phyloP scores from a whole-genome alignment of 148 eudicot species.

The Oxyria digyna region DNA sequence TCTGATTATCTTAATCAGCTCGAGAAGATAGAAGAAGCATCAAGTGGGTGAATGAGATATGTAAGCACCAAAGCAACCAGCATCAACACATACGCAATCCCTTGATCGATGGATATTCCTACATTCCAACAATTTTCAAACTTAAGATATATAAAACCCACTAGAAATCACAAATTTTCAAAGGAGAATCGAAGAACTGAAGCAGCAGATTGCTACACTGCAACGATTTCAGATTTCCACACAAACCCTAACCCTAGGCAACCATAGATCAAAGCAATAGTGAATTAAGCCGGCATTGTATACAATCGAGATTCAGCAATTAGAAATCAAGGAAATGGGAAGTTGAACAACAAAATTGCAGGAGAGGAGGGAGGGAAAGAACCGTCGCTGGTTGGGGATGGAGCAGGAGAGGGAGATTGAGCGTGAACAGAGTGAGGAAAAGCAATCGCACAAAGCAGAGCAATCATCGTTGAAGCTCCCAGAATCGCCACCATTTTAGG shows the following conservation, averaged over 20 bases:
- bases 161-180: no score
- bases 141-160: no score
- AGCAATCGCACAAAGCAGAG: neutral
- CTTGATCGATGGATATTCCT: neutral
- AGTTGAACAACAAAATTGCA: neutral
- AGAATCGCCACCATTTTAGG: neutral
- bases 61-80: slow-evolving; percentile 3
- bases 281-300: neutral
- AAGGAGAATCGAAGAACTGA: neutral
- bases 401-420: neutral
- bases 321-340: neutral
- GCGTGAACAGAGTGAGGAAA: neutral
- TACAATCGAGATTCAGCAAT: neutral
- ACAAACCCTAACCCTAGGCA: neutral
- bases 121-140: neutral
- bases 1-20: neutral
- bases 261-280: neutral
- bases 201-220: no score
- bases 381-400: neutral
- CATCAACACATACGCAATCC: neutral
- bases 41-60: neutral
- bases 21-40: slow-evolving; percentile 1
- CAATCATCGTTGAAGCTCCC: neutral
- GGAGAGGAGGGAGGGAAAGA: neutral
- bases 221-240: neutral